Evolutionary conservation across 208 protist species (phyloP).

Genomic region (Leishmania martiniquensis): DNA sequence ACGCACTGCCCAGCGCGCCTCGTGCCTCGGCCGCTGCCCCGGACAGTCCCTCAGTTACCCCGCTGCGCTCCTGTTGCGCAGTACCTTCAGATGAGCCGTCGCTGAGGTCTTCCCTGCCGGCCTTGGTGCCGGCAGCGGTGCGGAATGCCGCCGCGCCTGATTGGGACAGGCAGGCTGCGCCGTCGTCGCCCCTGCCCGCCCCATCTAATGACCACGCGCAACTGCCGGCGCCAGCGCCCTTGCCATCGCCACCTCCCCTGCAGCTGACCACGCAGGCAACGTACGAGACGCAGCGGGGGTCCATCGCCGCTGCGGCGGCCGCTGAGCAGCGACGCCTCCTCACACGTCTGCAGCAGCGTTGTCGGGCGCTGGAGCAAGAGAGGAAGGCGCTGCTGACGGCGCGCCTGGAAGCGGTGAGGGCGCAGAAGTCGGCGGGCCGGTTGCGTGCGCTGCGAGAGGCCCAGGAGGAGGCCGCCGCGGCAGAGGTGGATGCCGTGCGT

Average conservation of each 20-base stretch:
- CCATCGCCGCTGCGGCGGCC: slow-evolving; percentile 22
- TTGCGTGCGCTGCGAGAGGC: slow-evolving; percentile 24
- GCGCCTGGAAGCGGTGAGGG: slow-evolving; percentile 7
- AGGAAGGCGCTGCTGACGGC: slow-evolving; percentile 13
- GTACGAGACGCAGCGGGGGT: slow-evolving; percentile 17
- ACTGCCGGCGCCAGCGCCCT: background rate
- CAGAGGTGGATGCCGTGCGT: slow-evolving; percentile 26
- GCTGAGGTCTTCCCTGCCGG: too few species aligned
- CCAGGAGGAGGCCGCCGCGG: slow-evolving; percentile 20
- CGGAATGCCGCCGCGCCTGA: background rate
- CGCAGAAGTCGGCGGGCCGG: slow-evolving; percentile 27
- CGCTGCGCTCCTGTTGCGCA: background rate
- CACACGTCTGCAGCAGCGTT: slow-evolving; percentile 27
- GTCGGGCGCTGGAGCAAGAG: slow-evolving; percentile 7
- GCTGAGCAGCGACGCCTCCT: slow-evolving; percentile 37
- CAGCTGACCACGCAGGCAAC: slow-evolving; percentile 13
- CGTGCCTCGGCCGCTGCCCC: background rate
- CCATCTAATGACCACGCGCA: background rate
- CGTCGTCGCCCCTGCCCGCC: background rate
- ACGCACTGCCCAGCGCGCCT: background rate
- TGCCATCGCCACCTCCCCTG: background rate
- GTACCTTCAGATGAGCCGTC: background rate
- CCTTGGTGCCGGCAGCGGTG: background rate
- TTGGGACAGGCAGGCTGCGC: background rate
- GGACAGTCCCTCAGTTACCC: background rate